Percentiles rank a stretch among this genome's conserved stretches.
Evolutionary conservation across 2,329 filamentous ascomycete genomes (phyloP).

Genomic region (Nigrospora osmanthi): DNA sequence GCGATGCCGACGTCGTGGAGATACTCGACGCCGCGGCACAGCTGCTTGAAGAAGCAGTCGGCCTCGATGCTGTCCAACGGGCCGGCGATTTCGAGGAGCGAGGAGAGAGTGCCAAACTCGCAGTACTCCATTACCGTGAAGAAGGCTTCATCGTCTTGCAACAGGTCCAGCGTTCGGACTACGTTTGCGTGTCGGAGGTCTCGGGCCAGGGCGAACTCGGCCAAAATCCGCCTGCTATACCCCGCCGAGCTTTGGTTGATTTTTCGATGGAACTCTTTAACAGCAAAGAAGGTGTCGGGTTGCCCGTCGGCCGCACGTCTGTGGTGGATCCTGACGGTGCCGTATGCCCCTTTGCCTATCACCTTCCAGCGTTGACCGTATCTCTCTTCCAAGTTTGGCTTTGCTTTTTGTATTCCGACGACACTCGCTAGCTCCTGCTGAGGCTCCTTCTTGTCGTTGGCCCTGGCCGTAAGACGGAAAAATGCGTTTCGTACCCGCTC

Average conservation of each 20-base stretch:
- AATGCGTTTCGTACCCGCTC: too few relatives aligned
- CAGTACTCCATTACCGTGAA: conserved; percentile 99
- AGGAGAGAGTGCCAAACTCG: conserved; percentile 91
- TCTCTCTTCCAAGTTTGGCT: too few relatives aligned
- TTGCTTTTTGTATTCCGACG: too few relatives aligned
- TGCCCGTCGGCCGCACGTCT: too few relatives aligned
- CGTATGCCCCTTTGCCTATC: too few relatives aligned
- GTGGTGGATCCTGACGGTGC: too few relatives aligned
- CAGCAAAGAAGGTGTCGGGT: too few relatives aligned
- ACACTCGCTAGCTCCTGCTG: too few relatives aligned
- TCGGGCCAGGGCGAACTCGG: conserved; percentile 96
- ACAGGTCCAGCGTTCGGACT: conserved; percentile 89
- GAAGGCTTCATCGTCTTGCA: conserved; percentile 72
- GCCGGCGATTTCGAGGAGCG: conserved; percentile 78
- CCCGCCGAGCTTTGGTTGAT: conserved; percentile 71
- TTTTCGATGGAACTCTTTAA: too few relatives aligned
- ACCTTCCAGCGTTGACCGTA: too few relatives aligned
- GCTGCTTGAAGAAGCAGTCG: conserved; percentile 97
- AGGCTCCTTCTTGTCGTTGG: too few relatives aligned
- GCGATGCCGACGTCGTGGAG: conserved; percentile 99
- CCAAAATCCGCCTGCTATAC: conserved; percentile 93
- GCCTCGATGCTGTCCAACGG: conserved; percentile 89
- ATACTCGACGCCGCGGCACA: conserved; percentile 98
- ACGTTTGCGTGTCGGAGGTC: conserved; percentile 94
- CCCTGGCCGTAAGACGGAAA: too few relatives aligned